Base-by-base conservation (phyloP, 1,284 basidiomycete genomes). In the Melampsora americana region DNA sequence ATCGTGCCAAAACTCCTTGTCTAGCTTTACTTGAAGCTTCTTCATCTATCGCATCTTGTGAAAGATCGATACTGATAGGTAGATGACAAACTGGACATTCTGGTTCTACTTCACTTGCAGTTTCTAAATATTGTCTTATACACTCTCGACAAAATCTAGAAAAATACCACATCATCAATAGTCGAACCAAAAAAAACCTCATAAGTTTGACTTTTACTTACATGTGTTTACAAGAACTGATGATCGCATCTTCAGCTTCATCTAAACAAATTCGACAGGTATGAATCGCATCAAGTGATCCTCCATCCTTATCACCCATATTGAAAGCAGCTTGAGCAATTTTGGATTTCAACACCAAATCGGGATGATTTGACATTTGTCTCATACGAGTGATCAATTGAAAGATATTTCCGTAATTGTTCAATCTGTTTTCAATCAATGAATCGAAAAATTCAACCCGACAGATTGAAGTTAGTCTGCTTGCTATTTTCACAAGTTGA, bases 71-170 rank as follows among this genome's bases (percentile, higher is more conserved):
- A 16, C 94, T 95, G 65, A 99, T 85, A 0, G 91, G 88, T 16
- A 95, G 85, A 83, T 98, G 93, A 83, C 96, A 99, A 59, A 97
- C 92, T 0, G 96, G 96, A 82, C 96, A 99, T 70, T 90, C 89
- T 28, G 96, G 95, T 89, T 76, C 86, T 65, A 86, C 84, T 79
- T 92, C 90, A n/a, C 90, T 86, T 23, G 89, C 87, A 0, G 89
- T 87, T 78, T 91, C 88, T 67, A 99, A 86, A 82, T 98, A 99
- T 83, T 96, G 93, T 80, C 88, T 89, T 81, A 99, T 95, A 81
- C 96, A 99, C 82, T 95, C 93, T 78, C 96, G 74, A 76, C 74
- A 76, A 46, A 76, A 76, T 30, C 74, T 76, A 32, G n/a, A 3
- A 28, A 26, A 16, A 35, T 42, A 59, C 28, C 56, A 59, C 4